These are phyloP conservation scores for Sporothrix brasiliensis DNA, from an alignment of 2,329 filamentous ascomycete genomes.

Conservation along the genomic window DNA sequence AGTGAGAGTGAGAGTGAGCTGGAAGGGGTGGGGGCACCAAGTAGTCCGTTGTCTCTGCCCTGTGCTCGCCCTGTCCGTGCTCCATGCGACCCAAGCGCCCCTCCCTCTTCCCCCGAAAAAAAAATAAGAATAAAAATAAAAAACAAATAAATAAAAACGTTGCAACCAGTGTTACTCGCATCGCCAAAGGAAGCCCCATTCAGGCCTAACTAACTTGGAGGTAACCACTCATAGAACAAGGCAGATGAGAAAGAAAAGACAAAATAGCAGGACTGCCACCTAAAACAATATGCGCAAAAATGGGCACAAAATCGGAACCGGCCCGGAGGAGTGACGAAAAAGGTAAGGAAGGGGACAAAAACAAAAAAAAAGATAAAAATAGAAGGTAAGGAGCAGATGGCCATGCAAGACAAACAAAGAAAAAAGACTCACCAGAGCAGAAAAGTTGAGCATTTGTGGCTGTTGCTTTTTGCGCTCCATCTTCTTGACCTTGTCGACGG, in stretches of 20 bases:
- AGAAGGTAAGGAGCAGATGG: background rate
- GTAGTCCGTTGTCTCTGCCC: background rate
- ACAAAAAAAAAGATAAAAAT: background rate
- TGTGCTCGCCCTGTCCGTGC: background rate
- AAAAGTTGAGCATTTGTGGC: constrained; percentile 91
- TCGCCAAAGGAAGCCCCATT: background rate
- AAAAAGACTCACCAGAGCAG: constrained; percentile 60
- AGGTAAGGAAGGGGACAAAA: background rate
- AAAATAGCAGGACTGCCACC: background rate
- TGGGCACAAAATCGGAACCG: background rate
- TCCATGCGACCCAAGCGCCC: too few relatives aligned
- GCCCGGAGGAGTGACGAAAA: background rate
- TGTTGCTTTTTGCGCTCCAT: constrained; percentile 86
- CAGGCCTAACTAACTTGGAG: constrained; percentile 1
- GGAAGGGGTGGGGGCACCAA: background rate
- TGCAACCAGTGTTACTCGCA: background rate
- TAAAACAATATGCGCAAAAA: background rate
- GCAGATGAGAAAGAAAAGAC: background rate
- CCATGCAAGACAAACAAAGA: background rate
- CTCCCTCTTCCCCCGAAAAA: background rate
- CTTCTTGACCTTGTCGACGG: constrained; percentile 78
- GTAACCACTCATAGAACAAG: background rate
- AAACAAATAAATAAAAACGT: constrained; percentile 19
- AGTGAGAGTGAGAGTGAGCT: background rate
- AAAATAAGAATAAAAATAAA: too few relatives aligned